Base-by-base conservation (phyloP, 2,329 filamentous ascomycete genomes). In the Colletotrichum caudatum region DNA sequence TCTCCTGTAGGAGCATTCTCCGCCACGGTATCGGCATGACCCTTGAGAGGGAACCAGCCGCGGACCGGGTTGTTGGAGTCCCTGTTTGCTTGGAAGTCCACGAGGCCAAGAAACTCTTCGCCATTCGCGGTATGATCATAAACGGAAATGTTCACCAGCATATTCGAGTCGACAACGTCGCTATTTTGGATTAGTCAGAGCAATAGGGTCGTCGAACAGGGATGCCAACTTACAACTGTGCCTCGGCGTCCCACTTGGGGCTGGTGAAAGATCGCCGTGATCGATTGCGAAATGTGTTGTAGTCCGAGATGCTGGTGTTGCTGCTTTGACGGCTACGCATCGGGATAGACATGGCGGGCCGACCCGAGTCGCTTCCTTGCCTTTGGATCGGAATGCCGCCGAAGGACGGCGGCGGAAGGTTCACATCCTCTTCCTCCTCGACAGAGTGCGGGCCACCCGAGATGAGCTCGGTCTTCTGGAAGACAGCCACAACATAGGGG, bases 291-390 rank as follows among this genome's bases (percentile, higher is more conserved):
- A 89, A 88, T 1, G 85, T 85, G 74, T 82, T 86, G 75, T 87
- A 87, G 44, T 97, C 93, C 46, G 89, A 87, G 74, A 92, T 86
- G 78, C 95, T 97, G 67, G 95, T 97, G 82, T 95, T 95, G 84
- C 95, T 98, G 83, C 95, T 98, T 80, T 98, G 96, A 66, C 96
- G 91, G 81, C 95, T 98, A 77, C 92, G 92, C 94, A 98, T 98
- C 1, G 96, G 96, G 75, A 99, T 98, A 41, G 94, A 94, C 91
- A 98, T 95, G 20, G 94, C 80, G 6, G 93, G 89, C 64, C 92
- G 89, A 37, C 94, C 93, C 39, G 92, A 92, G 76, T 97, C 94
- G 78, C 93, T 96, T 69, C 91, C 92, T 73, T 92, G 90, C 69
- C 92, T 88, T 77, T 90, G 88, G 70, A 92, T 91, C 0, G 89